Evolutionary conservation across 192 early-diverging fungal species (phyloP), one percentile per base, ranked within the genome.

Genomic region (Phlyctochytrium planicorne): DNA sequence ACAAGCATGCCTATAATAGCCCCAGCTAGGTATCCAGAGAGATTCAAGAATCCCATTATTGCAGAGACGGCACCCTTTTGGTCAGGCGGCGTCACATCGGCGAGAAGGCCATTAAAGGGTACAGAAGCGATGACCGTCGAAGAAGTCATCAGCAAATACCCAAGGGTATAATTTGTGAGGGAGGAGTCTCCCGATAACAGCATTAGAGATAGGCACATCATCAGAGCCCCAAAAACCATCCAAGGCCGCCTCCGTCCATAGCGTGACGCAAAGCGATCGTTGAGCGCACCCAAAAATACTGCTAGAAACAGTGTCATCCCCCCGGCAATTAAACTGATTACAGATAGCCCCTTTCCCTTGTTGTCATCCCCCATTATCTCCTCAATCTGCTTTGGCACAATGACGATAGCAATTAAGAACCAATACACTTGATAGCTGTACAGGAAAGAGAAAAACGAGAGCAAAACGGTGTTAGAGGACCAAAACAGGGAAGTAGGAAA

Each of bases 51-150:
- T 30, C 77, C 80, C 78, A 82, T 73, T 40, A 80, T 66, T 4
- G 75, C 68, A 6, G 71, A 75, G 29, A 80, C 70, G 25, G 35
- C 53, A 0, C 61, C 75, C 34, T 74, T 80, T 35, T 79, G 77
- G 16, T 75, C 75, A n/a, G 55, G 56, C 2, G 76, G 76, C 3
- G 80, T 73, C 4, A 77, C 62, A 52, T 82, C 80, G 17, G 80
- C 75, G 16, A 81, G 34, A 14, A 78, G 60, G 0, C 77, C 80
- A 40, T 81, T 81, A 64, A 81, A 81, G 0, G 80, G 80, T 20
- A 81, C 77, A n/a, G 62, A 67, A 0, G 68, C 53, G 20, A 77
- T 40, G 3, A 75, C 66, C 16, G 74, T 67, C 4, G 56, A 27
- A 3, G 73, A 33, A 4, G 67, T 78, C 53, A 81, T 53, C 20